Conservation (phyloP, 371 early-diverging fungal species). For the Umbelopsis sp. region DNA sequence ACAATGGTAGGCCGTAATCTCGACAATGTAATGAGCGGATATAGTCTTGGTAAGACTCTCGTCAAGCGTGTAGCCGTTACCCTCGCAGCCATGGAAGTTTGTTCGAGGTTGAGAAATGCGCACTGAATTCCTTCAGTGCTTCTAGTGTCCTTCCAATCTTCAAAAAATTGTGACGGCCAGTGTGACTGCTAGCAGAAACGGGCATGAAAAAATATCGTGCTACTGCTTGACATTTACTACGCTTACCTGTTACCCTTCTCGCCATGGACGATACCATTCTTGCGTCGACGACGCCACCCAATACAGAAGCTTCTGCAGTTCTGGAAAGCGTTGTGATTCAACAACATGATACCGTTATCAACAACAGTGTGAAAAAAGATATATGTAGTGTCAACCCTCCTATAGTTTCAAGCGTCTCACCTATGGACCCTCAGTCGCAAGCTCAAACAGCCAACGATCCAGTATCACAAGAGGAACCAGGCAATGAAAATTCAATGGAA, state of each 20-base stretch:
- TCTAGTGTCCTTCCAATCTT: neutral
- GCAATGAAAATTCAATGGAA: too few species aligned
- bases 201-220: too few species aligned
- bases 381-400: neutral
- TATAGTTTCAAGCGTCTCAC: too few species aligned
- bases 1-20: neutral
- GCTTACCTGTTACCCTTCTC: neutral
- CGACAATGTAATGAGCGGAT: neutral
- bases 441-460: neutral
- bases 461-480: neutral
- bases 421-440: neutral
- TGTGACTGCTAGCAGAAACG: slow-evolving; percentile 9
- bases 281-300: neutral
- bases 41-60: neutral
- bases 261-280: slow-evolving; percentile 6
- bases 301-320: neutral
- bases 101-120: neutral
- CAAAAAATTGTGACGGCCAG: slow-evolving; percentile 2
- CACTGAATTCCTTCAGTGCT: too few species aligned
- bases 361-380: slow-evolving; percentile 16
- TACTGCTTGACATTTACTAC: too few species aligned
- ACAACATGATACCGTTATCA: slow-evolving; percentile 16
- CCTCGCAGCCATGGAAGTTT: neutral
- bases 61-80: neutral
- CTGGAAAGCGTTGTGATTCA: neutral